Conservation (phyloP, 1,284 basidiomycete genomes). For the Cutaneotrichosporon sp. region DNA sequence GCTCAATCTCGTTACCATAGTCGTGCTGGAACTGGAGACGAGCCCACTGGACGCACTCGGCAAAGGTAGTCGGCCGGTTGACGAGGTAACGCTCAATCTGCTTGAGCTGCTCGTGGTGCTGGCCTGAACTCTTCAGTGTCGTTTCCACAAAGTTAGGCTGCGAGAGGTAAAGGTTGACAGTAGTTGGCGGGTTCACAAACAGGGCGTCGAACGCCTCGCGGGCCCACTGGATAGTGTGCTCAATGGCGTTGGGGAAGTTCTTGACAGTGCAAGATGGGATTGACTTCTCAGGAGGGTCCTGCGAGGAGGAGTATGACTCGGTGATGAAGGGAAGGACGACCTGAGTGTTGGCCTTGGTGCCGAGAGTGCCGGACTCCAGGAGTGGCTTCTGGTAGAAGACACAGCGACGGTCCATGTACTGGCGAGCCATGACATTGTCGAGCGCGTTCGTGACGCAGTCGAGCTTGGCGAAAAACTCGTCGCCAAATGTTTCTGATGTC, state of each 20-base stretch:
- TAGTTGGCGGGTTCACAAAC: conserved; percentile 90
- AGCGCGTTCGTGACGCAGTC: conserved; percentile 99
- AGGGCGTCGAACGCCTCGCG: conserved; percentile 87
- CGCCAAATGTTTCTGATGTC: conserved; percentile 76
- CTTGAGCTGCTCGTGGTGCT: conserved; percentile 82
- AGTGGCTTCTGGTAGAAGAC: conserved; percentile 96
- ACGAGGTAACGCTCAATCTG: conserved; percentile 90
- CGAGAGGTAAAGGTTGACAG: conserved; percentile 93
- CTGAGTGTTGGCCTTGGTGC: conserved; percentile 98
- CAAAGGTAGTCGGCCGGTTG: conserved; percentile 88
- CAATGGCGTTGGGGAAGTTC: conserved; percentile 98
- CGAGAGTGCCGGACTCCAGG: conserved; percentile 94
- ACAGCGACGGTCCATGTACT: conserved; percentile 98
- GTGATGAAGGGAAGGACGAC: conserved; percentile 93
- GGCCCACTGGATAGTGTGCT: conserved; percentile 99
- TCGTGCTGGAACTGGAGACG: conserved; percentile 92
- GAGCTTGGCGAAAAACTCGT: conserved; percentile 79
- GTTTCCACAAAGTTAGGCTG: conserved; percentile 94
- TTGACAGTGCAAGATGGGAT: conserved; percentile 98
- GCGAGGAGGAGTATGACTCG: conserved; percentile 96
- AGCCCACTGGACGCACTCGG: conserved; percentile 97
- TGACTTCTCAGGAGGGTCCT: conserved; percentile 98
- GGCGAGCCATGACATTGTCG: conserved; percentile 93
- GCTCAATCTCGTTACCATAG: conserved; percentile 89
- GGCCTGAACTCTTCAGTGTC: conserved; percentile 81